phyloP scores from a whole-genome alignment of 148 eudicot genomes.

The Heliamphora exappendiculata region DNA sequence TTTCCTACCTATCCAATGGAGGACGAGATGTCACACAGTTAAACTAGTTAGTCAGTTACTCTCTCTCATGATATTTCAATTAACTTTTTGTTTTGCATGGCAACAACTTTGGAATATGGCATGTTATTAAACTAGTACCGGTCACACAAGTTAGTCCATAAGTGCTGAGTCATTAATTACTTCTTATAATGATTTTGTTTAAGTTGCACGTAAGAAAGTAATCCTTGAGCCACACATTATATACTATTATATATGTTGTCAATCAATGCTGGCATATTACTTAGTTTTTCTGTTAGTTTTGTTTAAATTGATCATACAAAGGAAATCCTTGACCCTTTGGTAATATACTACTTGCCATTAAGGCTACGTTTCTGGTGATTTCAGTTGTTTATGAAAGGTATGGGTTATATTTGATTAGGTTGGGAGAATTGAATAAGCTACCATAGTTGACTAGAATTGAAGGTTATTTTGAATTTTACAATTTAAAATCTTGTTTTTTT shows the following conservation, averaged over 20 bases:
- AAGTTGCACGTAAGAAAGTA: not conserved
- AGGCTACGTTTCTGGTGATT: not conserved
- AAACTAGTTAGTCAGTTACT: too few relatives aligned
- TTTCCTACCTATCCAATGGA: too few relatives aligned
- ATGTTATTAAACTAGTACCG: too few relatives aligned
- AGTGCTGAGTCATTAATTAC: not conserved
- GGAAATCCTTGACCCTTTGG: not conserved
- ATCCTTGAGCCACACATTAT: not conserved
- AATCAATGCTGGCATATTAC: not conserved
- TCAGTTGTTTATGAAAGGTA: not conserved
- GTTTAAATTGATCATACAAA: not conserved
- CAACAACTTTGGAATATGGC: too few relatives aligned
- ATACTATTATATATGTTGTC: too few relatives aligned
- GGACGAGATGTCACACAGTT: too few relatives aligned
- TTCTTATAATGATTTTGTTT: not conserved
- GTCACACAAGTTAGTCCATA: too few relatives aligned
- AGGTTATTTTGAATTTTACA: too few relatives aligned
- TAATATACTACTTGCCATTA: not conserved
- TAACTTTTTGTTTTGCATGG: too few relatives aligned
- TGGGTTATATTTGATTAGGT: too few relatives aligned
- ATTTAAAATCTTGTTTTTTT: too few relatives aligned
- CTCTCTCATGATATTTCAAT: too few relatives aligned
- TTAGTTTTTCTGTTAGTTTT: not conserved
- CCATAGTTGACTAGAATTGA: not conserved
- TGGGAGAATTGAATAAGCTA: not conserved